Evolutionary conservation across 805 yeast species (phyloP), one percentile per base, ranked within the genome.

Genomic region (Wickerhamomyces kurtzmanii): DNA sequence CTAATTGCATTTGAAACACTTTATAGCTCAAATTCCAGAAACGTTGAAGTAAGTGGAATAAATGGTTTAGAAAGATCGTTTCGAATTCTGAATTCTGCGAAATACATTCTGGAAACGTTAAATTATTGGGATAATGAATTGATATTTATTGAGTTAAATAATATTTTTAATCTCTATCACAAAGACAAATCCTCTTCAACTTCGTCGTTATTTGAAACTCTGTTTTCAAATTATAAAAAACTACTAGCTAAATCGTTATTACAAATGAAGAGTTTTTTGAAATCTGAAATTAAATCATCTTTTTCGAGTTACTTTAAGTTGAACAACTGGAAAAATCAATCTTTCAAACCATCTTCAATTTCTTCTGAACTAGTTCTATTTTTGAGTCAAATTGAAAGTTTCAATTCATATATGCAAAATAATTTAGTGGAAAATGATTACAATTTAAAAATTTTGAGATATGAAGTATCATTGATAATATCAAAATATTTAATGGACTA

Each of bases 401-500:
- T 28, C 14, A 20, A 24, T 8, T n/a, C n/a, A n/a, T 18, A 14
- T 8, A 18, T 17, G 10, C 18, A 31, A 17, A 28, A 21, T 8
- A 25, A 10, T 6, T 29, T 22, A 10, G 31, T 31, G 9, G 20
- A 26, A 13, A 33, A 34, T 12, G 45, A 38, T 3, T 34, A 39
- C 11, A 31, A 41, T 2, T 12, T 27, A 3, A 25, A 45, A 9
- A 35, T 34, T 5, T 39, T 59, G 10, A 47, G 44, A 17, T 45
- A 45, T 21, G 40, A 41, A 16, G 21, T 49, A 2, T 33, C 57
- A 3, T 40, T 36, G 8, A 34, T 42, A 6, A 33, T 56, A 17
- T 44, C 57, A 1, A 49, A 47, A n/a, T 51, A 48, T 25, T 45
- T 56, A 24, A 36, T 51, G 12, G 57, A 55, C 26, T 47, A 55